These are phyloP conservation scores for Pelargonium fulgidum DNA, from an alignment of 441 rosid genomes.

Conservation along the genomic window DNA sequence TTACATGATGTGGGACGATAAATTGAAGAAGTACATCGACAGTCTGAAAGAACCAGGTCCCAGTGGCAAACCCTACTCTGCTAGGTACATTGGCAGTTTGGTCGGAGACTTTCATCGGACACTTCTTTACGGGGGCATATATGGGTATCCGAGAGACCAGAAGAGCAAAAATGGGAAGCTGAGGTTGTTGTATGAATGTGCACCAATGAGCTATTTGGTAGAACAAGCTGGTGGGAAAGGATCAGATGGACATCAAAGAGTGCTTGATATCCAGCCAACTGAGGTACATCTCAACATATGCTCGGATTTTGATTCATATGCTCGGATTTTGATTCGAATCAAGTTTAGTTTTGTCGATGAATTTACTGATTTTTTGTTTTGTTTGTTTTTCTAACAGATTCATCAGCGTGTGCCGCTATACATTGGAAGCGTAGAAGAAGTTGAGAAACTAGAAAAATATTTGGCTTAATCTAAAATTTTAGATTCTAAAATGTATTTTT, in stretches of 20 bases:
- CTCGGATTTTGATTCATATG: too few species aligned
- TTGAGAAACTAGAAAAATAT: constrained; percentile 82
- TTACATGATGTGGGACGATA: constrained; percentile 82
- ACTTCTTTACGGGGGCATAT: constrained; percentile 78
- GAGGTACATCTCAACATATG: constrained; percentile 37
- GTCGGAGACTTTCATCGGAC: constrained; percentile 95
- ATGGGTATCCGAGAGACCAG: constrained; percentile 85
- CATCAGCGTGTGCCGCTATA: constrained; percentile 86
- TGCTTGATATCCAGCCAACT: constrained; percentile 66
- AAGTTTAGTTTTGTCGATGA: neutral
- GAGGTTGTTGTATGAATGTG: constrained; percentile 82
- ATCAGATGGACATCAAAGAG: constrained; percentile 76
- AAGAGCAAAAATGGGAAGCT: constrained; percentile 91
- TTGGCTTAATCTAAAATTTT: constrained; percentile 42
- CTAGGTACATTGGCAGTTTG: constrained; percentile 87
- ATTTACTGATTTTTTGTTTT: neutral
- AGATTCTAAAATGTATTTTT: neutral
- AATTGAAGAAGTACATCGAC: constrained; percentile 80
- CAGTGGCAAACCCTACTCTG: constrained; percentile 76
- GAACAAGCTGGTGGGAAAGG: constrained; percentile 99
- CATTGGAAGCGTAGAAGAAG: constrained; percentile 82
- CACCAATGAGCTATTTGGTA: constrained; percentile 92
- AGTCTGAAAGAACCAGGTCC: constrained; percentile 89
- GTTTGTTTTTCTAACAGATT: constrained; percentile 34
- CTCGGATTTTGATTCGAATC: too few species aligned